Percentiles rank a stretch among this genome's conserved stretches.
These are phyloP conservation scores for Teunomyces gatunensis DNA, from an alignment of 805 yeast species.

Conservation along the genomic window DNA sequence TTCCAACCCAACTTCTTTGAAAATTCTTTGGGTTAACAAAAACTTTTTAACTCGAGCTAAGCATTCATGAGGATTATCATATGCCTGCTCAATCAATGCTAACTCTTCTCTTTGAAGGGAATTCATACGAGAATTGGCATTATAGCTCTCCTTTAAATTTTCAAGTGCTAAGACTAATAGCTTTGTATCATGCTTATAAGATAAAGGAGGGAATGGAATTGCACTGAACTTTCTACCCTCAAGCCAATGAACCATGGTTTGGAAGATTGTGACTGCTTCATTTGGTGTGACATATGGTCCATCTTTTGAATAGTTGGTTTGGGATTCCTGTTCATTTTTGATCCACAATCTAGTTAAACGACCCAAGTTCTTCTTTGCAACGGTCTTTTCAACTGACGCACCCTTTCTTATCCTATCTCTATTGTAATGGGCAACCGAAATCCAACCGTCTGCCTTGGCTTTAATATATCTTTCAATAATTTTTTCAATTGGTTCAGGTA, in stretches of 20 bases:
- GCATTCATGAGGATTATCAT: constrained; percentile 94
- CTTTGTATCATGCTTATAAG: constrained; percentile 92
- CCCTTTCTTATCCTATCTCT: constrained; percentile 86
- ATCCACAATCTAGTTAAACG: constrained; percentile 90
- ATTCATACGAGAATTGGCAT: constrained; percentile 67
- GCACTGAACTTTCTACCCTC: constrained; percentile 81
- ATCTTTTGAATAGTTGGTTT: constrained; percentile 68
- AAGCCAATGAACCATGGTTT: constrained; percentile 88
- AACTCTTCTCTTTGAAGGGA: constrained; percentile 89
- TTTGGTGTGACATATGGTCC: constrained; percentile 87
- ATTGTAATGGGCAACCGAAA: constrained; percentile 87
- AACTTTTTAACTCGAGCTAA: constrained; percentile 79
- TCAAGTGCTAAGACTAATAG: constrained; percentile 86
- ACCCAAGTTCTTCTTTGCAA: constrained; percentile 90
- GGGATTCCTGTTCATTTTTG: constrained; percentile 88
- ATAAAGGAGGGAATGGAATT: constrained; percentile 89
- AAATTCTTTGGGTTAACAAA: constrained; percentile 82
- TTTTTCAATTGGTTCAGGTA: constrained; percentile 85
- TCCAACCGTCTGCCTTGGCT: constrained; percentile 97
- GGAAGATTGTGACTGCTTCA: constrained; percentile 84
- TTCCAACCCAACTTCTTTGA: constrained; percentile 82
- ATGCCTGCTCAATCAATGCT: constrained; percentile 92
- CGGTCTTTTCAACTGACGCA: constrained; percentile 91
- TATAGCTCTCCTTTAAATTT: constrained; percentile 74
- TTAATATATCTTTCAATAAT: constrained; percentile 87